Evolutionary conservation across 2,329 filamentous ascomycete species (phyloP).

Genomic region (Mycosphaerella sp.): DNA sequence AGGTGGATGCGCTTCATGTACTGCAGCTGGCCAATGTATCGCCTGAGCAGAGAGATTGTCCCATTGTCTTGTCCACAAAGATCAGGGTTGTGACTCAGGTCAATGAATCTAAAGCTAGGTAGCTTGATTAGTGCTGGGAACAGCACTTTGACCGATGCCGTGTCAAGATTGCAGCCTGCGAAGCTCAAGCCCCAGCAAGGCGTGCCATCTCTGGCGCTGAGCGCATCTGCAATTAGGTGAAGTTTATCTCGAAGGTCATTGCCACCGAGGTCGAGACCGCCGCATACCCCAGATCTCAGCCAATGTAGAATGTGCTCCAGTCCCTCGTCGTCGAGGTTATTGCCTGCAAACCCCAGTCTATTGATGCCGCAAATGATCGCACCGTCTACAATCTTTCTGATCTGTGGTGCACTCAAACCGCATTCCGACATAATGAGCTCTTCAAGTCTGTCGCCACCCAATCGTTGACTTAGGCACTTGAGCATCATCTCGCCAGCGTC

Average conservation of each 20-base stretch:
- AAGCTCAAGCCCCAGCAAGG: constrained; percentile 76
- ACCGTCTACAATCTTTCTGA: constrained; percentile 73
- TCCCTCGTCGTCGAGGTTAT: constrained; percentile 66
- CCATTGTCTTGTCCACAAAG: constrained; percentile 51
- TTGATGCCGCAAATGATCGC: constrained; percentile 70
- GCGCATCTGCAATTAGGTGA: constrained; percentile 44
- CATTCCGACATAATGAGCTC: constrained; percentile 79
- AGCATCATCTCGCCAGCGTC: constrained; percentile 63
- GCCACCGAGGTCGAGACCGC: constrained; percentile 81
- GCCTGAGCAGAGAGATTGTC: constrained; percentile 56
- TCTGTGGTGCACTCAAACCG: constrained; percentile 60
- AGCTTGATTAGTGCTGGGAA: constrained; percentile 67
- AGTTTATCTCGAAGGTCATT: constrained; percentile 59
- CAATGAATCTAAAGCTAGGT: constrained; percentile 74
- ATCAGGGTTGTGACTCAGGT: constrained; percentile 80
- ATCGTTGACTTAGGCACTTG: constrained; percentile 67
- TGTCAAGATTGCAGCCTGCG: constrained; percentile 74
- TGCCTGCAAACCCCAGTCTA: constrained; percentile 76
- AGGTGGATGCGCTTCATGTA: constrained; percentile 79
- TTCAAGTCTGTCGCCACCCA: constrained; percentile 70
- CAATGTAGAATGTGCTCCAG: constrained; percentile 71
- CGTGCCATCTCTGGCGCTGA: constrained; percentile 40
- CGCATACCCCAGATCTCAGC: constrained; percentile 67
- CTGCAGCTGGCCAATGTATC: constrained; percentile 74
- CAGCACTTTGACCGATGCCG: constrained; percentile 64